Conservation (phyloP, 2,329 filamentous ascomycete genomes). For the Lasiodiplodia hormozganensis region DNA sequence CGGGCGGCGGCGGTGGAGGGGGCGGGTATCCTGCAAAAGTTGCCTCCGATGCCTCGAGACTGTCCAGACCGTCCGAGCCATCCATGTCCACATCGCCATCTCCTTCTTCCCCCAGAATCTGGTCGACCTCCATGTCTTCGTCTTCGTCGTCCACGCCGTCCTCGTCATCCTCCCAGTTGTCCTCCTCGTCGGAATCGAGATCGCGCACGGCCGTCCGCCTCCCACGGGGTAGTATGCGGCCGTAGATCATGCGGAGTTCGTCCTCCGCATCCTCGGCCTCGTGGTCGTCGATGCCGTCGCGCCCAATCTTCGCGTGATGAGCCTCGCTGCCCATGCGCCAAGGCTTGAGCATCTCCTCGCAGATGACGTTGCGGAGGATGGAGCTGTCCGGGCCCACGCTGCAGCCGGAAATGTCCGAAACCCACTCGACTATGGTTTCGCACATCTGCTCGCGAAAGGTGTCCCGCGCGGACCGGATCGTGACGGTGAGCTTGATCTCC, state of each 20-base stretch:
- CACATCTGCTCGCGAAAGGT: constrained; percentile 99
- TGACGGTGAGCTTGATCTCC: constrained; percentile 94
- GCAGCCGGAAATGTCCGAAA: constrained; percentile 90
- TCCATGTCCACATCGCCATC: constrained; percentile 60
- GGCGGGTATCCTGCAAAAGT: constrained; percentile 78
- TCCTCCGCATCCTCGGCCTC: constrained; percentile 64
- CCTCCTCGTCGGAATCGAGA: constrained; percentile 51
- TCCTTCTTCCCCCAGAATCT: constrained; percentile 53
- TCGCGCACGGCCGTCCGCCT: constrained; percentile 36
- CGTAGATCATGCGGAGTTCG: constrained; percentile 46
- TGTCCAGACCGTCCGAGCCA: constrained; percentile 62
- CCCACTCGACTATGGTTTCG: constrained; percentile 95
- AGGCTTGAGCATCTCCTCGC: constrained; percentile 86
- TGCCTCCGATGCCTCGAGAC: constrained; percentile 77
- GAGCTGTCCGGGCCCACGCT: constrained; percentile 80
- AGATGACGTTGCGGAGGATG: constrained; percentile 81
- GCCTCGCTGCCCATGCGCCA: constrained; percentile 89
- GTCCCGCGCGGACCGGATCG: constrained; percentile 89
- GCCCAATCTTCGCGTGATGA: constrained; percentile 77
- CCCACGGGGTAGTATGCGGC: constrained; percentile 39
- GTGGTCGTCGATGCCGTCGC: constrained; percentile 83
- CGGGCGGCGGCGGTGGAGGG: constrained; percentile 59
- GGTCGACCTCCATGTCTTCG: constrained; percentile 55
- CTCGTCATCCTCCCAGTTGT: constrained; percentile 56
- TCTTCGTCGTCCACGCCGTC: constrained; percentile 54